Evolutionary conservation across 306 rosid genomes (phyloP).

Genomic region (Lupinus albus): DNA sequence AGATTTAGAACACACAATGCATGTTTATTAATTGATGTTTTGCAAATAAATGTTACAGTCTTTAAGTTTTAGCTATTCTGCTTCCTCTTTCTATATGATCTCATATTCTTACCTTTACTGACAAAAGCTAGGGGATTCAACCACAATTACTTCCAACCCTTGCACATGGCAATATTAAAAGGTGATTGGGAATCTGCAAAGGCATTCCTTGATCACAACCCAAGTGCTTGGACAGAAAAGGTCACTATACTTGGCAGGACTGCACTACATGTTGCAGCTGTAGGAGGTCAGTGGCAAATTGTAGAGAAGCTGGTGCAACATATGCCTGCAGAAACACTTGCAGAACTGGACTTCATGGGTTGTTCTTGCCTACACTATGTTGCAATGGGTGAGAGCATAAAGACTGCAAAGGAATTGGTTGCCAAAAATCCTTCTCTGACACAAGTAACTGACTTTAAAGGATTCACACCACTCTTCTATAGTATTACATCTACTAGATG

Average conservation of each 20-base stretch:
- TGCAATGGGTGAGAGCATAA: constrained; percentile 48
- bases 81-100: constrained; percentile 27
- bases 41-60: constrained; percentile 1
- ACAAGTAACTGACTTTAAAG: constrained; percentile 39
- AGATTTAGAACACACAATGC: constrained; percentile 14
- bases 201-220: constrained; percentile 45
- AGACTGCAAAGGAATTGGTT: constrained; percentile 52
- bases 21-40: not conserved
- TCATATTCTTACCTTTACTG: constrained; percentile 19
- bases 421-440: constrained; percentile 43
- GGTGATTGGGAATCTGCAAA: constrained; percentile 57
- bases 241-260: constrained; percentile 42
- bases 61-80: not conserved
- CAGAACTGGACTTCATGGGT: constrained; percentile 45
- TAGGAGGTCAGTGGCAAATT: constrained; percentile 51
- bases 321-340: constrained; percentile 39
- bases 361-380: constrained; percentile 55
- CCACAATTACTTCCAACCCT: constrained; percentile 47
- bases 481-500: constrained; percentile 39
- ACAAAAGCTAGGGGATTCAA: constrained; percentile 49
- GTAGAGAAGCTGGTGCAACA: constrained; percentile 45
- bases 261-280: constrained; percentile 50
- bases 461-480: constrained; percentile 50
- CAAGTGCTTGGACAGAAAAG: constrained; percentile 47
- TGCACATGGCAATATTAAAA: constrained; percentile 50